A percentile compares a stretch with the other conserved stretches of the same genome.
Evolutionary conservation across 257 asterid species (phyloP).

Genomic region (Nicotiana paniculata): DNA sequence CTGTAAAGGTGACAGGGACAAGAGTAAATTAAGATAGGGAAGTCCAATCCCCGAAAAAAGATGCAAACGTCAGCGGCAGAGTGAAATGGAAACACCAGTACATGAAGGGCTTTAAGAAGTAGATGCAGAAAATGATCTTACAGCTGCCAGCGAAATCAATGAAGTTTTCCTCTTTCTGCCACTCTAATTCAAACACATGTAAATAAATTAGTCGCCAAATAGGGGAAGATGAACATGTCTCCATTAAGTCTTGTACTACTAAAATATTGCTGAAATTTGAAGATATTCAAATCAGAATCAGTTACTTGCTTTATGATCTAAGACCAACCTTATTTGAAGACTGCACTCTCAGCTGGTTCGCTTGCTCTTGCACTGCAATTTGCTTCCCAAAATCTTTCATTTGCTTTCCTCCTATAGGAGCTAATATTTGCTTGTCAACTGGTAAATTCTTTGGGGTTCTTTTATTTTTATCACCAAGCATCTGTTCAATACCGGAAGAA

Average conservation of each 20-base stretch:
- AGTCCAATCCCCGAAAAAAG: background rate
- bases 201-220: background rate
- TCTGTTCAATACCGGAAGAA: background rate
- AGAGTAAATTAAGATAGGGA: background rate
- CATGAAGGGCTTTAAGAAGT: background rate
- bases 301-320: background rate
- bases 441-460: background rate
- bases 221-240: background rate
- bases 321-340: background rate
- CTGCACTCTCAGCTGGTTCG: background rate
- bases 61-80: background rate
- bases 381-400: background rate
- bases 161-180: background rate
- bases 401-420: background rate
- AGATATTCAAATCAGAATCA: too few species aligned
- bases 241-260: background rate
- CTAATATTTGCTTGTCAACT: background rate
- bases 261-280: background rate
- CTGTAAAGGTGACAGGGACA: background rate
- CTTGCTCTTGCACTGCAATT: background rate
- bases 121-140: slow-evolving; percentile 4
- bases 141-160: background rate
- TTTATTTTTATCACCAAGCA: background rate
- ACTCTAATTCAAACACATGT: background rate
- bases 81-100: background rate